Evolutionary conservation across 495 filamentous ascomycete species (phyloP), one percentile per base, ranked within the genome.

Genomic region (Penicillium pulvis): DNA sequence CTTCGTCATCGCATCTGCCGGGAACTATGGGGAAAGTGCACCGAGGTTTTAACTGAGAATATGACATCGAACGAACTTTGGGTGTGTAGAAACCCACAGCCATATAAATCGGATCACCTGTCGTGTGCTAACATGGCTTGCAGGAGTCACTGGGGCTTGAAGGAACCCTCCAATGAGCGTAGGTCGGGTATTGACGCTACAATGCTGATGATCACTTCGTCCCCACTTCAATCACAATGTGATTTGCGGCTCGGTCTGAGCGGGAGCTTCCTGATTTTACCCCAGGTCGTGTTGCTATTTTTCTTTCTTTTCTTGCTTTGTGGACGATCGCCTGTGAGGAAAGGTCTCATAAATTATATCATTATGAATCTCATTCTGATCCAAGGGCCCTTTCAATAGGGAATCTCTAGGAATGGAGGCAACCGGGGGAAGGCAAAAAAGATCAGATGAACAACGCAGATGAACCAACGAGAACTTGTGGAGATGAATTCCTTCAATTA

Each of bases 1-100:
- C 56, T 58, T 23, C 79, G 87, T 54, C 75, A 75, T 66, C 77
- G 70, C 49, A 83, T 86, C 12, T 84, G 77, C 66, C 63, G 73
- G 41, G 77, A 82, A 39, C 49, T 86, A 23, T 85, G 81, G 82
- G 67, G 53, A n/a, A 68, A 62, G 51, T 76, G 73, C 58, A 76
- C 77, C 44, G 81, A 80, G 49, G 68, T 75, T 31, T 58, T 85
- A 56, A 75, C 79, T 20, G 76, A 80, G 46, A 75, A 73, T 44
- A 74, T 73, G 64, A 78, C 65, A 51, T 70, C 64, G 59, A 64
- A 68, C 24, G 79, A 84, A 55, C 64, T 85, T 11, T 83, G 80
- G 82, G 82, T 85, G 62, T 62, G 76, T 30, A 20, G 19, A 20
- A n/a, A 24, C n/a, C 20, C 46, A 35, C 30, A 43, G 19, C 30